phyloP scores from a whole-genome alignment of 495 filamentous ascomycete genomes.

The Aspergillus indologenus region DNA sequence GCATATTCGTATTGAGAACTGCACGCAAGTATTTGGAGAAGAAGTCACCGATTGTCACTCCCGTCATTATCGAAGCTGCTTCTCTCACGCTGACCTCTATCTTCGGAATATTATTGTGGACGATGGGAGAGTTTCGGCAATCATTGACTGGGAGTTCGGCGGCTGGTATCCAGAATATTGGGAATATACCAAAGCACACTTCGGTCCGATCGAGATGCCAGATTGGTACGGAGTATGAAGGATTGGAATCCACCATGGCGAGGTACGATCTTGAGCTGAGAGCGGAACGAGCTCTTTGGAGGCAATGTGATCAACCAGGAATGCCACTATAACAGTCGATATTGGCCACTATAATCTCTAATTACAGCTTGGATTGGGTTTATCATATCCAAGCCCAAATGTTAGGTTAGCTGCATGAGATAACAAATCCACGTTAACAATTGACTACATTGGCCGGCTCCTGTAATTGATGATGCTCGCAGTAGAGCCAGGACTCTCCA shows the following conservation, averaged over 20 bases:
- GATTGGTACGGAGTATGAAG: slow-evolving; percentile 16
- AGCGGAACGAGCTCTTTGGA: slow-evolving; percentile 11
- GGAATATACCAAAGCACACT: slow-evolving; percentile 43
- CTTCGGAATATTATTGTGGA: slow-evolving; percentile 35
- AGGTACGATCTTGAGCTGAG: slow-evolving; percentile 13
- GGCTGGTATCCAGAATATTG: slow-evolving; percentile 52
- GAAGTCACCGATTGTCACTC: slow-evolving; percentile 12
- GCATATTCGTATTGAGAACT: slow-evolving; percentile 12
- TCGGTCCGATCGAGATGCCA: slow-evolving; percentile 11
- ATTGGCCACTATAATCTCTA: too few species aligned
- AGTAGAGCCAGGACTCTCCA: neutral
- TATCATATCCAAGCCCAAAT: too few species aligned
- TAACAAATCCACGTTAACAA: too few species aligned
- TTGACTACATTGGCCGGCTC: too few species aligned
- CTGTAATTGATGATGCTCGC: neutral
- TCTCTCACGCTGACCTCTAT: slow-evolving; percentile 30
- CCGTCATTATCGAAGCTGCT: slow-evolving; percentile 16
- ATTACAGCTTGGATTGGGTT: too few species aligned
- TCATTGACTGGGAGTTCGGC: slow-evolving; percentile 50
- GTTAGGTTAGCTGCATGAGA: too few species aligned
- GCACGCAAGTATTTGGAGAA: slow-evolving; percentile 7
- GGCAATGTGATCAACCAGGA: slow-evolving; percentile 12
- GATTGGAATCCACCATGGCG: slow-evolving; percentile 7
- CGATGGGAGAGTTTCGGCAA: slow-evolving; percentile 29
- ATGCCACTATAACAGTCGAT: neutral